A percentile compares a stretch with the other conserved stretches of the same genome.
Conservation (phyloP, 2,329 filamentous ascomycete species). For the Trichocomaceae sp. region DNA sequence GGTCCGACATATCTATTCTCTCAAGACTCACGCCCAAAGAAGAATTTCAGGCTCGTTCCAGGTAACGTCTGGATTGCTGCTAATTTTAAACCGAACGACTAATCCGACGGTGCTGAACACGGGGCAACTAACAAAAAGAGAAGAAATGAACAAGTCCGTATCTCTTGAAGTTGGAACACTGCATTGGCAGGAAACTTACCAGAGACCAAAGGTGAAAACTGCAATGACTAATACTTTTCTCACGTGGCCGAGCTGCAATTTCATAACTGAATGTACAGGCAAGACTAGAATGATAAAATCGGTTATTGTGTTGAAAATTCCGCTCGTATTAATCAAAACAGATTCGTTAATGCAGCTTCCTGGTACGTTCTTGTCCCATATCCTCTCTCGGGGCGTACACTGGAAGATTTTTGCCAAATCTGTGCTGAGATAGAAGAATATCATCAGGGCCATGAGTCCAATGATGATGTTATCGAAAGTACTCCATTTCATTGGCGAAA, state of each 20-base stretch:
- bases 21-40: constrained; percentile 11
- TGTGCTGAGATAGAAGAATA: constrained; percentile 17
- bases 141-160: background rate
- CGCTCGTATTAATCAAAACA: constrained; percentile 13
- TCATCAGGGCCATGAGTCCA: constrained; percentile 13
- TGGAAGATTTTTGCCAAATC: constrained; percentile 16
- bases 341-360: constrained; percentile 16
- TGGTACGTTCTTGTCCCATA: constrained; percentile 12
- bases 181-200: constrained; percentile 1
- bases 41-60: constrained; percentile 14
- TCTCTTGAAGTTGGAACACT: background rate
- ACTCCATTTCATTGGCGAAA: constrained; percentile 15
- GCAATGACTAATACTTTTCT: constrained; percentile 10
- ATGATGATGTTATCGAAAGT: constrained; percentile 15
- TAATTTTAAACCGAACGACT: constrained; percentile 11
- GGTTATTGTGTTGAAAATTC: constrained; percentile 16
- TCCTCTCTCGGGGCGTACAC: constrained; percentile 16
- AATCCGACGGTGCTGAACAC: constrained; percentile 13
- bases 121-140: constrained; percentile 2
- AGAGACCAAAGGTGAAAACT: constrained; percentile 14
- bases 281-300: constrained; percentile 16
- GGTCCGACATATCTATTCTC: background rate
- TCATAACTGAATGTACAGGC: constrained; percentile 13
- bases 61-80: constrained; percentile 9
- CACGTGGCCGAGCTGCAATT: constrained; percentile 11